A percentile compares a stretch with the other conserved stretches of the same genome.
These are phyloP conservation scores for Laguncularia racemosa DNA, from an alignment of 345 rosid genomes.

Conservation along the genomic window DNA sequence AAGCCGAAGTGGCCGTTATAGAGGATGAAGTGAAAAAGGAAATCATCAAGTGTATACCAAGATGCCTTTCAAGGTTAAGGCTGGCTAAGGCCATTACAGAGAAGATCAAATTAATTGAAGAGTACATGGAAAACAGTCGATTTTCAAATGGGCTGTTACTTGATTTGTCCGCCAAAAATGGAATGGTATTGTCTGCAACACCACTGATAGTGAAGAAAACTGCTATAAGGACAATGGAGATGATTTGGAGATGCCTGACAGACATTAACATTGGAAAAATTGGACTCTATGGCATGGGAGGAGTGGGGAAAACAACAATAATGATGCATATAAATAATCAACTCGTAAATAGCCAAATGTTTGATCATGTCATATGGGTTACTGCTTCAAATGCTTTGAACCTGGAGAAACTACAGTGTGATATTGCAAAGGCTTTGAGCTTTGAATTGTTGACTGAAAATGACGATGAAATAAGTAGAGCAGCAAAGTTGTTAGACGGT, in stretches of 20 bases:
- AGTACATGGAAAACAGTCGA: too few relatives aligned
- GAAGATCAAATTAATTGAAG: too few relatives aligned
- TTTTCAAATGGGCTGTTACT: too few relatives aligned
- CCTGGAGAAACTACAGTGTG: conserved; percentile 8
- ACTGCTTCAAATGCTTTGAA: conserved; percentile 8
- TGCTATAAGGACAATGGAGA: too few relatives aligned
- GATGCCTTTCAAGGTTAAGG: too few relatives aligned
- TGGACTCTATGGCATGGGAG: conserved; percentile 20
- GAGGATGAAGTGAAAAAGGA: neutral
- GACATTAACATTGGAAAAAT: neutral
- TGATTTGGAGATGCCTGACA: conserved; percentile 1
- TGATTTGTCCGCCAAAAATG: too few relatives aligned
- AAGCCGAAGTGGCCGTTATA: neutral
- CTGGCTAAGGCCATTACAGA: too few relatives aligned
- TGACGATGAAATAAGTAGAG: neutral
- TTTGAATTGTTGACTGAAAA: neutral
- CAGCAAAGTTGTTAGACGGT: conserved; percentile 1
- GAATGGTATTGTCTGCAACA: too few relatives aligned
- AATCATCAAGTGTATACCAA: too few relatives aligned
- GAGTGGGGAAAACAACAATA: conserved; percentile 4
- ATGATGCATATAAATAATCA: conserved; percentile 9
- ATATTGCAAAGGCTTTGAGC: conserved; percentile 3
- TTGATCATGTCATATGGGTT: conserved; percentile 9
- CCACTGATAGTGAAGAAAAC: too few relatives aligned
- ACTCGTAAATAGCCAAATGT: neutral